These are phyloP conservation scores for Arachis monticola DNA, from an alignment of 331 rosid species.

Conservation along the genomic window DNA sequence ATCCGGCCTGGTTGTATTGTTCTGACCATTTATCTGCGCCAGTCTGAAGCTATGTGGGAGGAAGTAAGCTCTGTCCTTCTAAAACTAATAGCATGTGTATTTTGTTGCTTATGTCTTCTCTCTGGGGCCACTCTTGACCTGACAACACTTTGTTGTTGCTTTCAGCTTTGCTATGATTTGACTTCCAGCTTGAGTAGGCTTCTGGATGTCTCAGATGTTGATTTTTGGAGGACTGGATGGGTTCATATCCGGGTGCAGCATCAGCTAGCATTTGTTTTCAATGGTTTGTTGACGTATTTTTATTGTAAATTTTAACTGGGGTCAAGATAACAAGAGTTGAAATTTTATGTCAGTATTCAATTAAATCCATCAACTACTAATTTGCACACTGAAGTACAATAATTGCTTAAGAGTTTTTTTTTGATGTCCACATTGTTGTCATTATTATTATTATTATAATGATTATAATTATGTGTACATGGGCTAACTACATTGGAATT, in stretches of 20 bases:
- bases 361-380: conserved; percentile 17
- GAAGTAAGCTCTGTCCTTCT: conserved; percentile 50
- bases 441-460: conserved; percentile 3
- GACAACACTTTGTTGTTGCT: conserved; percentile 23
- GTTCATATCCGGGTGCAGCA: conserved; percentile 68
- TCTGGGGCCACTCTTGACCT: conserved; percentile 26
- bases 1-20: conserved; percentile 84
- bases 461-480: neutral
- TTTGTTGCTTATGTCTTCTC: conserved; percentile 19
- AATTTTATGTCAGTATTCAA: conserved; percentile 23
- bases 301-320: neutral
- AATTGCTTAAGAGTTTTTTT: conserved; percentile 7
- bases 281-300: conserved; percentile 53
- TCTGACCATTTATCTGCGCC: conserved; percentile 72
- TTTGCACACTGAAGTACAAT: conserved; percentile 16
- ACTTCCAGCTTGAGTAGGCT: conserved; percentile 67
- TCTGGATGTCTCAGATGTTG: conserved; percentile 61
- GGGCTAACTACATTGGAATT: conserved; percentile 2
- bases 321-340: neutral
- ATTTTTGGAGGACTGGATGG: conserved; percentile 86
- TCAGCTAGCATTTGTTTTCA: conserved; percentile 65
- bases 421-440: conserved; percentile 10
- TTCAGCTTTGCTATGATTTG: conserved; percentile 69
- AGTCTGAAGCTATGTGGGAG: conserved; percentile 65
- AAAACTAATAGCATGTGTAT: conserved; percentile 10